Conservation (phyloP, 176 grass and related monocot species). For the Aechmea fasciata region DNA sequence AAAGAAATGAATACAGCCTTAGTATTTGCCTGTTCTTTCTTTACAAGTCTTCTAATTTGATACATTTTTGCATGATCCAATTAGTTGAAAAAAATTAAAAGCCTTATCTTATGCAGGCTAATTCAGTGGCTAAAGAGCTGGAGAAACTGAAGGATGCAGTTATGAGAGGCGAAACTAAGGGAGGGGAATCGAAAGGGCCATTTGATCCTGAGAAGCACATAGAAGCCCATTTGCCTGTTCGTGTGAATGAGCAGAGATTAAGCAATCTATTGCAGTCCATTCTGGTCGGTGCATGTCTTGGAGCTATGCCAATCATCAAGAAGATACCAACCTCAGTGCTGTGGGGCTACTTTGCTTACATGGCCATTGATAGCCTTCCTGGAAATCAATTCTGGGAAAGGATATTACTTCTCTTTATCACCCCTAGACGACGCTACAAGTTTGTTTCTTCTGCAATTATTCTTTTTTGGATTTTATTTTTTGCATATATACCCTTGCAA, state of each 20-base stretch:
- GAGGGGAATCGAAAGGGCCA: constrained; percentile 20
- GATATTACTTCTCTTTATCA: constrained; percentile 54
- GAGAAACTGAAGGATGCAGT: constrained; percentile 68
- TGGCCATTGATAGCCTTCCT: constrained; percentile 89
- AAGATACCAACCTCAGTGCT: constrained; percentile 73
- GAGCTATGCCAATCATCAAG: constrained; percentile 75
- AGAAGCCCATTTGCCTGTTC: constrained; percentile 65
- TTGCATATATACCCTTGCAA: too few species aligned
- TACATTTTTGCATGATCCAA: not conserved
- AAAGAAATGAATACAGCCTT: not conserved
- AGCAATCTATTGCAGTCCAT: constrained; percentile 82
- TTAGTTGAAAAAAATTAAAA: not conserved
- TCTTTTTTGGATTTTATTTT: constrained; percentile 3
- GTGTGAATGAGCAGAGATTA: constrained; percentile 88
- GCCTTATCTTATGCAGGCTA: constrained; percentile 27
- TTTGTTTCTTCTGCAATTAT: constrained; percentile 27
- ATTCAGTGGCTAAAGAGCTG: constrained; percentile 48
- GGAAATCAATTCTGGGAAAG: constrained; percentile 98
- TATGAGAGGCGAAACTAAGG: constrained; percentile 24
- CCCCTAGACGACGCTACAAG: constrained; percentile 60
- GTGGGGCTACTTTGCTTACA: constrained; percentile 98
- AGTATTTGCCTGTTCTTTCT: not conserved
- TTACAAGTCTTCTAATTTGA: not conserved
- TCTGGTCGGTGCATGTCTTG: constrained; percentile 62
- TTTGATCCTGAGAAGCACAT: constrained; percentile 80